Conservation (phyloP, 495 filamentous ascomycete species). For the Melanomma pulvis-pyrius region DNA sequence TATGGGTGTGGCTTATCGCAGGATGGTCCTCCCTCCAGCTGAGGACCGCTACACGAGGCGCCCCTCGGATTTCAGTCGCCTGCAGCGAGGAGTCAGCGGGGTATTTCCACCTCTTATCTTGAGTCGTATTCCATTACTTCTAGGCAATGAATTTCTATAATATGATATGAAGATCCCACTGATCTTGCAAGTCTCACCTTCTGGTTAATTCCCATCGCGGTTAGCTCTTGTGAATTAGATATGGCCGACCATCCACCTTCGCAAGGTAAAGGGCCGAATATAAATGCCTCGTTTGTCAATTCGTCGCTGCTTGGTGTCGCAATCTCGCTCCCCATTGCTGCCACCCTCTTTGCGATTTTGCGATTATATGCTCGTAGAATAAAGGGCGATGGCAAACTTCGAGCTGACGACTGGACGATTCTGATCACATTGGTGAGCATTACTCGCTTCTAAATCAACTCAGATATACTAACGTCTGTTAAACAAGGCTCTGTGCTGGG, state of each 20-base stretch:
- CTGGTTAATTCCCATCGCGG: neutral
- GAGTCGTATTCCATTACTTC: neutral
- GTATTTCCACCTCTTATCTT: neutral
- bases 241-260: neutral
- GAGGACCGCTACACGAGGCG: neutral
- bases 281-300: slow-evolving; percentile 18
- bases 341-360: neutral
- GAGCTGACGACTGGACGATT: slow-evolving; percentile 24
- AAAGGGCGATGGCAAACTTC: neutral
- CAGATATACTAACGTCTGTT: neutral
- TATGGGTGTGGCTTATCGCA: neutral
- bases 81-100: neutral
- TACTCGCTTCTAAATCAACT: neutral
- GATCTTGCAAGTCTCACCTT: neutral
- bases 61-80: neutral
- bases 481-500: slow-evolving; percentile 14
- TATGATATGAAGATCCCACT: neutral
- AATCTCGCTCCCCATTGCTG: slow-evolving; percentile 19
- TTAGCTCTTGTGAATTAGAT: neutral
- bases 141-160: neutral
- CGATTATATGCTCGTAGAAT: slow-evolving; percentile 14
- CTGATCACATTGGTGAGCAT: slow-evolving; percentile 14
- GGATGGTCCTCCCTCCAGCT: neutral
- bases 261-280: neutral
- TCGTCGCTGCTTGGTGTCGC: slow-evolving; percentile 18